Evolutionary conservation across 768 basidiomycete species (phyloP).

Genomic region (Pleurotus eryngii): DNA sequence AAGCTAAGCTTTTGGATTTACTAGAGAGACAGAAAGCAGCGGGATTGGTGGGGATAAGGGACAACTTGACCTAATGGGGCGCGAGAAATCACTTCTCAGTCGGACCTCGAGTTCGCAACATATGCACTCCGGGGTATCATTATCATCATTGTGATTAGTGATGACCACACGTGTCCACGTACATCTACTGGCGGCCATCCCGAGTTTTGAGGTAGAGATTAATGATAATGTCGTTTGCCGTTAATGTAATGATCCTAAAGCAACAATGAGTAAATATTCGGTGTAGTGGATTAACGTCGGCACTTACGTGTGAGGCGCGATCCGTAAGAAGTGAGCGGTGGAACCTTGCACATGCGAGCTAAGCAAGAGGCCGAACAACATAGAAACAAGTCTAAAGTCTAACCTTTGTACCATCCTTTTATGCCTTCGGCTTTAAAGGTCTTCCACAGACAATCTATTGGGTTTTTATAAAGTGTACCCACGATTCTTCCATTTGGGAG

Average conservation of each 20-base stretch:
- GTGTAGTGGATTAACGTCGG: neutral
- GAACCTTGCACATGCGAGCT: constrained; percentile 51
- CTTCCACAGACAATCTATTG: constrained; percentile 96
- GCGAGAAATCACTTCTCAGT: too few relatives aligned
- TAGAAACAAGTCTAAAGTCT: neutral
- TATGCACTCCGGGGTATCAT: too few relatives aligned
- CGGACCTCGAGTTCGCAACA: too few relatives aligned
- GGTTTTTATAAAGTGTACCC: constrained; percentile 84
- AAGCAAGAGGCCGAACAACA: neutral
- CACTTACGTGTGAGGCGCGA: constrained; percentile 85
- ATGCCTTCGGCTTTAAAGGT: constrained; percentile 88
- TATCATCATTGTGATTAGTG: too few relatives aligned
- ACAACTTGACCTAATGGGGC: too few relatives aligned
- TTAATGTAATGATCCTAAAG: constrained; percentile 82
- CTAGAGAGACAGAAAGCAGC: too few relatives aligned
- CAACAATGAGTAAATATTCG: neutral
- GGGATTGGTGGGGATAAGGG: too few relatives aligned
- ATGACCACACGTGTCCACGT: neutral
- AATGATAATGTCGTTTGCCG: constrained; percentile 78
- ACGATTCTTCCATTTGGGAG: constrained; percentile 68
- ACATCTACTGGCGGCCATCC: constrained; percentile 17
- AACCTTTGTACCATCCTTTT: constrained; percentile 96
- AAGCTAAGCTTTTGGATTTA: too few relatives aligned
- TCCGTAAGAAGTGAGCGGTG: constrained; percentile 89
- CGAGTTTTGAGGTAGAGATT: constrained; percentile 57